Evolutionary conservation across 352 stramenopile species (phyloP).

Genomic region (Pythium angustatum): DNA sequence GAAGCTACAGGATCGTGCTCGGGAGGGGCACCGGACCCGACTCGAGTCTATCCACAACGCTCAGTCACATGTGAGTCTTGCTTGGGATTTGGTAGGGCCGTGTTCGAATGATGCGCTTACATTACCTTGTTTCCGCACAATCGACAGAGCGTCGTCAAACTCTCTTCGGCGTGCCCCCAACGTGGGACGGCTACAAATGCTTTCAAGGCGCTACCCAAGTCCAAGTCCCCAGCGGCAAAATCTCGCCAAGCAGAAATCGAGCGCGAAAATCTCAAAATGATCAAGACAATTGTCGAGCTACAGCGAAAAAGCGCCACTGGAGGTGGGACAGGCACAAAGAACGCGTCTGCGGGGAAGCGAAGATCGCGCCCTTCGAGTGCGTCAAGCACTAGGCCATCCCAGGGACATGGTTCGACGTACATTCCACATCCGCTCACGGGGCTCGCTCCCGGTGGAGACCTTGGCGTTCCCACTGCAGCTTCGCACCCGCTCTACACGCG

Average conservation of each 20-base stretch:
- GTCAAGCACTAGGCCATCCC: background rate
- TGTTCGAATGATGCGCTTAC: too few relatives aligned
- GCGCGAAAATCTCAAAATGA: constrained; percentile 55
- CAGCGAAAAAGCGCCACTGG: constrained; percentile 24
- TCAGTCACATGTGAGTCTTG: constrained; percentile 1
- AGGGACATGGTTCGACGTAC: background rate
- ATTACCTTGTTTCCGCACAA: too few relatives aligned
- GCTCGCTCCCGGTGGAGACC: constrained; percentile 14
- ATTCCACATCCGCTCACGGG: background rate
- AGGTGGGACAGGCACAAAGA: background rate
- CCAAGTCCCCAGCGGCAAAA: constrained; percentile 50
- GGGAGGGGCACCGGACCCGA: constrained; percentile 43
- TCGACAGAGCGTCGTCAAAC: constrained; percentile 8
- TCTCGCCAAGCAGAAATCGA: constrained; percentile 55
- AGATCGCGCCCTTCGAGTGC: constrained; percentile 10
- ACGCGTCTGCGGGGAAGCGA: background rate
- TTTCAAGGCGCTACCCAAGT: constrained; percentile 32
- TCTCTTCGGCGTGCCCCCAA: background rate
- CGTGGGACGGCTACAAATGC: background rate
- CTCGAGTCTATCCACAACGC: constrained; percentile 49
- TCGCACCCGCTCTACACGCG: constrained; percentile 54
- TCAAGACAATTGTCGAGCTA: constrained; percentile 58
- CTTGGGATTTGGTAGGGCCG: too few relatives aligned
- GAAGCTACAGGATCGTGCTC: constrained; percentile 37
- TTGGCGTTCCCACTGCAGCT: constrained; percentile 33